Conservation (phyloP, 306 rosid species). For the Ormosia emarginata region DNA sequence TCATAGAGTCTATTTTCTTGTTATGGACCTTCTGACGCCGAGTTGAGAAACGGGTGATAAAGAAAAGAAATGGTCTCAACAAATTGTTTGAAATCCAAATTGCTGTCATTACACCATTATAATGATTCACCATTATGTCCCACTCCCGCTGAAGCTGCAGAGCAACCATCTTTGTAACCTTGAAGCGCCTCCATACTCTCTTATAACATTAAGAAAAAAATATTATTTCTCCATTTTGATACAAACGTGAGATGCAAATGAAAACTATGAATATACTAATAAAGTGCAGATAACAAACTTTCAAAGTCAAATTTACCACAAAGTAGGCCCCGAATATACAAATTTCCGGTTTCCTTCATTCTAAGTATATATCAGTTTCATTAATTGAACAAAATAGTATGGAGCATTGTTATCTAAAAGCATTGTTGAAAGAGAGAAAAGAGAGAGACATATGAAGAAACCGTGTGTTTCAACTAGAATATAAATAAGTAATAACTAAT, state of each 20-base stretch:
- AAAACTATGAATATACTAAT: not conserved
- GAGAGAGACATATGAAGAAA: no score
- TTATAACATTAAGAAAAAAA: constrained; percentile 25
- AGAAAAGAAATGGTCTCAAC: constrained; percentile 87
- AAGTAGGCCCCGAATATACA: not conserved
- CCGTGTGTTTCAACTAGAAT: no score
- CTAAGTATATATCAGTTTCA: not conserved
- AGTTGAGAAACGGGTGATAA: constrained; percentile 46
- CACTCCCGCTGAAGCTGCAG: constrained; percentile 71
- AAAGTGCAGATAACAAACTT: not conserved
- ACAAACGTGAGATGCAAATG: not conserved
- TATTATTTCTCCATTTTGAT: constrained; percentile 13
- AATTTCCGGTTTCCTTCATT: not conserved
- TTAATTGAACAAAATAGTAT: not conserved
- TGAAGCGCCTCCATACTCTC: constrained; percentile 92
- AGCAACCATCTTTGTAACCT: constrained; percentile 51
- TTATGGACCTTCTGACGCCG: constrained; percentile 36
- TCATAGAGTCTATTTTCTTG: constrained; percentile 47
- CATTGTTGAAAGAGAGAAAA: no score
- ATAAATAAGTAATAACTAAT: no score
- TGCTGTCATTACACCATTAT: constrained; percentile 41
- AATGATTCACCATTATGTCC: constrained; percentile 53
- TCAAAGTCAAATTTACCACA: not conserved
- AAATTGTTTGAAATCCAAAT: constrained; percentile 52
- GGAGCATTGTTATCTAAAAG: not conserved